A percentile compares a stretch with the other conserved stretches of the same genome.
Evolutionary conservation across 805 yeast species (phyloP).

Genomic region (Cyberlindnera veronae): DNA sequence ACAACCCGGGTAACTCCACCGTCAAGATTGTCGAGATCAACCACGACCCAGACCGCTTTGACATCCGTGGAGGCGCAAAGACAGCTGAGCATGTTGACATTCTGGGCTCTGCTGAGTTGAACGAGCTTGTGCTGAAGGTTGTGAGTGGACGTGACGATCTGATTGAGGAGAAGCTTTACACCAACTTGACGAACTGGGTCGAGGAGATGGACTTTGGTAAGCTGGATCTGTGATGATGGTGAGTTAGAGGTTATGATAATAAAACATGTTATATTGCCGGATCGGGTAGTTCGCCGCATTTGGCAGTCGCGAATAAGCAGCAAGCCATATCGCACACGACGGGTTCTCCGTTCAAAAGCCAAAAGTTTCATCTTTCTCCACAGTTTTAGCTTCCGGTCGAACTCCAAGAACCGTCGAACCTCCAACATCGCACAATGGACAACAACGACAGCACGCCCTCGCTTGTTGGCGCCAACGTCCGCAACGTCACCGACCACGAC

Average conservation of each 20-base stretch:
- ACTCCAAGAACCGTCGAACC: too few species aligned
- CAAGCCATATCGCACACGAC: too few species aligned
- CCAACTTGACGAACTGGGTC: constrained; percentile 63
- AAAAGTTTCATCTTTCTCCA: too few species aligned
- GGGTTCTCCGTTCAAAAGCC: too few species aligned
- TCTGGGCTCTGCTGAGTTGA: constrained; percentile 86
- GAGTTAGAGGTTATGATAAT: too few species aligned
- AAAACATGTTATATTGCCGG: too few species aligned
- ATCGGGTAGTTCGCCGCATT: too few species aligned
- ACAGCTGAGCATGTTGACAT: constrained; percentile 98
- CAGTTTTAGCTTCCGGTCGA: too few species aligned
- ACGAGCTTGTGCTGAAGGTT: constrained; percentile 77
- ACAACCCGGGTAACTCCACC: constrained; percentile 71
- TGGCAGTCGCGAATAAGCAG: too few species aligned
- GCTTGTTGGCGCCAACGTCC: constrained; percentile 24
- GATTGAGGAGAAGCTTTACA: constrained; percentile 56
- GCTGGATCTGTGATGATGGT: too few species aligned
- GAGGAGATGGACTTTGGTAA: constrained; percentile 21
- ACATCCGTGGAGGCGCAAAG: constrained; percentile 94
- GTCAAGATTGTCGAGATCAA: constrained; percentile 86
- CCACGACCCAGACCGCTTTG: constrained; percentile 92
- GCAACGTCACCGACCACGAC: constrained; percentile 19
- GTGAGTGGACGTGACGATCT: constrained; percentile 77
- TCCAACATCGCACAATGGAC: too few species aligned
- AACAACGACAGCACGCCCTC: constrained; percentile 19